Evolutionary conservation across 768 basidiomycete genomes (phyloP).

Genomic region (Tulasnella calospora): DNA sequence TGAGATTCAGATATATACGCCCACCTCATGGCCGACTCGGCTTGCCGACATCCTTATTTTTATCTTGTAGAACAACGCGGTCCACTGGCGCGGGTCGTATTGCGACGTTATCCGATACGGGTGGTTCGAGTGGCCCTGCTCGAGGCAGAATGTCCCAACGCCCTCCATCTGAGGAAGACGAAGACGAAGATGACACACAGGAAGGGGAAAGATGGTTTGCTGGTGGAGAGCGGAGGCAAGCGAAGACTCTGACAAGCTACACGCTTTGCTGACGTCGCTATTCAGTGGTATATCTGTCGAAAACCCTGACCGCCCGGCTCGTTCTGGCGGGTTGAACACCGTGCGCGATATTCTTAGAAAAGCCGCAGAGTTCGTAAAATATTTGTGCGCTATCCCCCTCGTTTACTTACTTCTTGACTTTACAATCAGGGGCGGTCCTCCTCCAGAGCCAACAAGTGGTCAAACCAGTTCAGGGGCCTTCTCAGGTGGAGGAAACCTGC

Average conservation of each 20-base stretch:
- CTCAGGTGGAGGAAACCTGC: conserved; percentile 68
- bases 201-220: conserved; percentile 71
- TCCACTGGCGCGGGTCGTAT: conserved; percentile 33
- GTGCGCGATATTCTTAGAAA: conserved; percentile 71
- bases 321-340: conserved; percentile 52
- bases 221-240: conserved; percentile 88
- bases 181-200: conserved; percentile 37
- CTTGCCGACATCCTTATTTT: neutral
- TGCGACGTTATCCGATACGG: conserved; percentile 39
- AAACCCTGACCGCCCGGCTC: conserved; percentile 58
- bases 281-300: conserved; percentile 80
- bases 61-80: neutral
- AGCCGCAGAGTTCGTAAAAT: conserved; percentile 66
- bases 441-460: conserved; percentile 25
- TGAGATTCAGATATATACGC: neutral
- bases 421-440: conserved; percentile 38
- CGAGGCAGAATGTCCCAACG: conserved; percentile 43
- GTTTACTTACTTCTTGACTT: neutral
- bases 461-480: conserved; percentile 43
- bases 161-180: conserved; percentile 45
- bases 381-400: neutral
- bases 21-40: neutral
- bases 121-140: conserved; percentile 28
- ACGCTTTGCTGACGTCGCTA: neutral
- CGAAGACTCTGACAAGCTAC: neutral